Evolutionary conservation across 2,329 filamentous ascomycete species (phyloP).

Genomic region (Esteya vermicola): DNA sequence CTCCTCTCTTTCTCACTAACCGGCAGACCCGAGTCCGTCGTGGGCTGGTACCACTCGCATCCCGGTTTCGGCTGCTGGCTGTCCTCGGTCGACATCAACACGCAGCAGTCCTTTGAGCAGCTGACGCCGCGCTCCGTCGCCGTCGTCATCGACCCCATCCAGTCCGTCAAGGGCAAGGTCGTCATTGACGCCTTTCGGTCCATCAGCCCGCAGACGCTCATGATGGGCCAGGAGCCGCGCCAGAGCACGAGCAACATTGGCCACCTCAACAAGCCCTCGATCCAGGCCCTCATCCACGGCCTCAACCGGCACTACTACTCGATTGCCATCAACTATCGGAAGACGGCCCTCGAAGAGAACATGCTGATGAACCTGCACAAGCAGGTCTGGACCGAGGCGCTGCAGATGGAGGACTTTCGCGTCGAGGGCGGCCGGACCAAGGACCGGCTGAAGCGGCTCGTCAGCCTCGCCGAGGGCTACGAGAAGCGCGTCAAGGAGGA

Average conservation of each 20-base stretch:
- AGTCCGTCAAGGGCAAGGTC: slow-evolving; percentile 98
- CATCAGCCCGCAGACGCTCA: slow-evolving; percentile 93
- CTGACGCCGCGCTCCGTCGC: slow-evolving; percentile 92
- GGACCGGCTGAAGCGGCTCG: slow-evolving; percentile 75
- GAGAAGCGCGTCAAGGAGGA: slow-evolving; percentile 99
- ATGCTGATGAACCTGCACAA: slow-evolving; percentile 99
- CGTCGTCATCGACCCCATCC: slow-evolving; percentile 95
- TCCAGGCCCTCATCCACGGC: slow-evolving; percentile 95
- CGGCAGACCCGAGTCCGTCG: slow-evolving; percentile 90
- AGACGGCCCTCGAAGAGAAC: slow-evolving; percentile 94
- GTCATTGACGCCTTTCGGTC: slow-evolving; percentile 98
- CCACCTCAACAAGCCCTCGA: slow-evolving; percentile 98
- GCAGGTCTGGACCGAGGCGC: slow-evolving; percentile 95
- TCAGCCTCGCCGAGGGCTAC: slow-evolving; percentile 84
- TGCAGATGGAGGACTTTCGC: slow-evolving; percentile 94
- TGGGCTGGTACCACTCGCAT: slow-evolving; percentile 99
- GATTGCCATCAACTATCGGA: slow-evolving; percentile 95
- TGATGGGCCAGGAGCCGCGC: slow-evolving; percentile 94
- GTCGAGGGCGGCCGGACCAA: slow-evolving; percentile 74
- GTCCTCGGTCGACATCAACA: slow-evolving; percentile 98
- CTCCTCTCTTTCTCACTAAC: neutral
- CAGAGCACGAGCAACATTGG: slow-evolving; percentile 97
- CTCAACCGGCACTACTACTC: slow-evolving; percentile 99
- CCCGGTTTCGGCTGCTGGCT: slow-evolving; percentile 99
- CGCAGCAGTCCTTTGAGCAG: slow-evolving; percentile 99